These are phyloP conservation scores for Geum urbanum DNA, from an alignment of 306 rosid genomes.

Conservation along the genomic window DNA sequence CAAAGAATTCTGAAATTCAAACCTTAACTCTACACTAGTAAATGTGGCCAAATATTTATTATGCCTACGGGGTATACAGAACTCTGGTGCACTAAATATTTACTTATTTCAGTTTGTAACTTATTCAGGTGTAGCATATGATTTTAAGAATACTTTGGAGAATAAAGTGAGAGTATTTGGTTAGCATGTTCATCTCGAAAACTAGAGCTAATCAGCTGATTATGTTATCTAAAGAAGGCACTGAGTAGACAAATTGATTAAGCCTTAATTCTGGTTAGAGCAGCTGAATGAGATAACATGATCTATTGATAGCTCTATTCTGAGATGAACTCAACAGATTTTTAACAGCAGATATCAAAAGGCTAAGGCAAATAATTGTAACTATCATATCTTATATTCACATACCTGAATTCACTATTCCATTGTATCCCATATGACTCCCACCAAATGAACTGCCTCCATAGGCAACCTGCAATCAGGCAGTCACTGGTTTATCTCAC, in stretches of 20 bases:
- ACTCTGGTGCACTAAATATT: neutral
- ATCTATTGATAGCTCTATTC: neutral
- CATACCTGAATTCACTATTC: conserved; percentile 61
- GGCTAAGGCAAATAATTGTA: neutral
- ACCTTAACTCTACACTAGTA: neutral
- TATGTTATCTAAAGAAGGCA: neutral
- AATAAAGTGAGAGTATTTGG: neutral
- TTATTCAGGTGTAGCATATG: neutral
- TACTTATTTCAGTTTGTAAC: neutral
- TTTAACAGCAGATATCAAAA: neutral
- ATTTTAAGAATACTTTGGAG: neutral
- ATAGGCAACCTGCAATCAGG: conserved; percentile 47
- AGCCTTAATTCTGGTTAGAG: neutral
- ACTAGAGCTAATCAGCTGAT: too few species aligned
- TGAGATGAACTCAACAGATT: neutral
- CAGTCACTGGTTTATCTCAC: conserved; percentile 21
- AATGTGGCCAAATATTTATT: neutral
- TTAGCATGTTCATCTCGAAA: too few species aligned
- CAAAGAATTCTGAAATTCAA: neutral
- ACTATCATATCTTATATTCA: conserved; percentile 19
- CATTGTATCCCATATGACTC: conserved; percentile 44
- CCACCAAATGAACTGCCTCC: conserved; percentile 38
- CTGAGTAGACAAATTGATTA: neutral
- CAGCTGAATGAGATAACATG: neutral
- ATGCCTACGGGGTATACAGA: neutral